Percentiles rank a stretch among this genome's conserved stretches.
phyloP scores from a whole-genome alignment of 352 stramenopile genomes.

The Pythium guiyangense region DNA sequence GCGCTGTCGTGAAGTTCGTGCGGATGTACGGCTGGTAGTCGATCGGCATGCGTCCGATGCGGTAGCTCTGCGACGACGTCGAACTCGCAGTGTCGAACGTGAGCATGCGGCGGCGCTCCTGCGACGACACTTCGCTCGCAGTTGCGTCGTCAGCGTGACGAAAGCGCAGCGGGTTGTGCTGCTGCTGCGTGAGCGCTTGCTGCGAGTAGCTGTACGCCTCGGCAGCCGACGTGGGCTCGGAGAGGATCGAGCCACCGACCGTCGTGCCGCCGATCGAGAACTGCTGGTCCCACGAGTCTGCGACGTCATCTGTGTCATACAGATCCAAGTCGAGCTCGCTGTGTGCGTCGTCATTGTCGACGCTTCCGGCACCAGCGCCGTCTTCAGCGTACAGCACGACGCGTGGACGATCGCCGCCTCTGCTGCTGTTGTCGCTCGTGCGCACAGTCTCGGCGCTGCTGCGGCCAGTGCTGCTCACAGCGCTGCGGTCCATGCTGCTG shows the following conservation, averaged over 20 bases:
- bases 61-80: constrained; percentile 14
- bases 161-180: neutral
- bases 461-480: neutral
- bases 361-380: neutral
- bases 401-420: constrained; percentile 4
- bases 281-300: constrained; percentile 16
- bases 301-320: constrained; percentile 49
- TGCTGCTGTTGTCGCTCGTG: constrained; percentile 7
- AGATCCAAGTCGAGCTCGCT: constrained; percentile 60
- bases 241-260: constrained; percentile 10
- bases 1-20: constrained; percentile 36
- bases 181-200: neutral
- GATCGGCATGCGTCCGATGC: constrained; percentile 11
- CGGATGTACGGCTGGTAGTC: constrained; percentile 28
- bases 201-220: constrained; percentile 2
- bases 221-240: constrained; percentile 2
- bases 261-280: constrained; percentile 11
- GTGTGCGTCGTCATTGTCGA: constrained; percentile 28
- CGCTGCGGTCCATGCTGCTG: constrained; percentile 9
- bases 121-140: constrained; percentile 6
- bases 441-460: constrained; percentile 4
- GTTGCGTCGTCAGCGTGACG: neutral
- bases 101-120: constrained; percentile 9
- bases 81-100: constrained; percentile 8
- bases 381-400: constrained; percentile 9